A percentile compares a stretch with the other conserved stretches of the same genome.
These are phyloP conservation scores for Phytophthora boehmeriae DNA, from an alignment of 352 stramenopile species.

Conservation along the genomic window DNA sequence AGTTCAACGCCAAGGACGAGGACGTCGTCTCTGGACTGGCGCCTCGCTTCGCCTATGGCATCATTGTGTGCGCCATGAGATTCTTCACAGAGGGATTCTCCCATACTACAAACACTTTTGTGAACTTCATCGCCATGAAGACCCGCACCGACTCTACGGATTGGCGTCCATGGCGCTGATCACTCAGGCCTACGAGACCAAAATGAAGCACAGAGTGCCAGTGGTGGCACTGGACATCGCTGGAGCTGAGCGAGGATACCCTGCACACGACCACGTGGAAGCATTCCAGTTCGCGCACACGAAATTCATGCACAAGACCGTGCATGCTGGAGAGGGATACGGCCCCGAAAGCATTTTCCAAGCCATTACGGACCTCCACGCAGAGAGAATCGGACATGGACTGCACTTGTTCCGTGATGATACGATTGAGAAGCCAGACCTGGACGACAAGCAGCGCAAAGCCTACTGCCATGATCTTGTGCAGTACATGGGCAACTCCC, in stretches of 20 bases:
- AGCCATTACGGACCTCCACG: slow-evolving; percentile 86
- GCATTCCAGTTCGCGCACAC: slow-evolving; percentile 88
- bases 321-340: slow-evolving; percentile 88
- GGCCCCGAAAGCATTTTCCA: slow-evolving; percentile 89
- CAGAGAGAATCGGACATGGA: slow-evolving; percentile 86
- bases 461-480: slow-evolving; percentile 83
- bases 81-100: slow-evolving; percentile 85
- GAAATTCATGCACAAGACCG: slow-evolving; percentile 90
- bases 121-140: slow-evolving; percentile 76
- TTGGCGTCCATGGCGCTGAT: slow-evolving; percentile 85
- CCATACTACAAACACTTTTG: slow-evolving; percentile 89
- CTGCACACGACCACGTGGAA: slow-evolving; percentile 78
- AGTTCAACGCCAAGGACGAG: slow-evolving; percentile 64
- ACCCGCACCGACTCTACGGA: slow-evolving; percentile 75
- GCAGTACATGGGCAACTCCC: slow-evolving; percentile 81
- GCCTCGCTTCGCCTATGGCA: slow-evolving; percentile 80
- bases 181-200: slow-evolving; percentile 79
- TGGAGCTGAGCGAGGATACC: slow-evolving; percentile 80
- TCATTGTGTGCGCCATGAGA: slow-evolving; percentile 91
- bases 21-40: slow-evolving; percentile 58
- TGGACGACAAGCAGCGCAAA: slow-evolving; percentile 46
- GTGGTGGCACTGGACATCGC: slow-evolving; percentile 91
- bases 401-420: slow-evolving; percentile 84
- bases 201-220: slow-evolving; percentile 62
- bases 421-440: slow-evolving; percentile 64